Percentiles rank a stretch among this genome's conserved stretches.
Evolutionary conservation across 257 asterid species (phyloP).

Genomic region (Linaria vulgaris): DNA sequence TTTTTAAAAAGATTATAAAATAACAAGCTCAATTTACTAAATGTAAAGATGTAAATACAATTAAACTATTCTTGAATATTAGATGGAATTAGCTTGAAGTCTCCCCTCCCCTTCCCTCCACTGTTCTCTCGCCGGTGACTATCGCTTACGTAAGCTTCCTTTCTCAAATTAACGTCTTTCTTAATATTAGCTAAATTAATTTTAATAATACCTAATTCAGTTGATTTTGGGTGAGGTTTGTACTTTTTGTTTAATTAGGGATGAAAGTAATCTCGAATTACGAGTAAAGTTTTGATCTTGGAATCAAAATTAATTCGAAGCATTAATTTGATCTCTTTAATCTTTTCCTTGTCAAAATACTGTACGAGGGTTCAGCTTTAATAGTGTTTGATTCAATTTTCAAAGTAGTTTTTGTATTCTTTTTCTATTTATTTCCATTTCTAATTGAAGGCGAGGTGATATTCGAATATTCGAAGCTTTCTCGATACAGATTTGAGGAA

Average conservation of each 20-base stretch:
- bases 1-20: too few relatives aligned
- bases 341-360: constrained; percentile 1
- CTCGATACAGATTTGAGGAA: not conserved
- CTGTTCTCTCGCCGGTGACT: too few relatives aligned
- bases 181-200: too few relatives aligned
- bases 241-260: not conserved
- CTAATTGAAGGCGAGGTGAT: not conserved
- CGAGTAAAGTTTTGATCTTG: not conserved
- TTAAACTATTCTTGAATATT: too few relatives aligned
- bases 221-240: constrained; percentile 1
- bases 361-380: constrained; percentile 12
- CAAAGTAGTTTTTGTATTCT: not conserved
- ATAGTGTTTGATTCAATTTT: not conserved
- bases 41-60: too few relatives aligned
- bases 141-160: too few relatives aligned
- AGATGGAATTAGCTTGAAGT: too few relatives aligned
- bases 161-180: too few relatives aligned
- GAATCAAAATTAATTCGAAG: not conserved
- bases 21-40: too few relatives aligned
- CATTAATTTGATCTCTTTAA: too few relatives aligned
- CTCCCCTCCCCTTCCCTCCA: too few relatives aligned
- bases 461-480: constrained; percentile 2
- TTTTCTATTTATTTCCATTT: constrained; percentile 2
- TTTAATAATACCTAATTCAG: constrained; percentile 8
- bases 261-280: not conserved